A percentile compares a stretch with the other conserved stretches of the same genome.
Conservation (phyloP, 2,329 filamentous ascomycete genomes). For the Xylaria sp. region DNA sequence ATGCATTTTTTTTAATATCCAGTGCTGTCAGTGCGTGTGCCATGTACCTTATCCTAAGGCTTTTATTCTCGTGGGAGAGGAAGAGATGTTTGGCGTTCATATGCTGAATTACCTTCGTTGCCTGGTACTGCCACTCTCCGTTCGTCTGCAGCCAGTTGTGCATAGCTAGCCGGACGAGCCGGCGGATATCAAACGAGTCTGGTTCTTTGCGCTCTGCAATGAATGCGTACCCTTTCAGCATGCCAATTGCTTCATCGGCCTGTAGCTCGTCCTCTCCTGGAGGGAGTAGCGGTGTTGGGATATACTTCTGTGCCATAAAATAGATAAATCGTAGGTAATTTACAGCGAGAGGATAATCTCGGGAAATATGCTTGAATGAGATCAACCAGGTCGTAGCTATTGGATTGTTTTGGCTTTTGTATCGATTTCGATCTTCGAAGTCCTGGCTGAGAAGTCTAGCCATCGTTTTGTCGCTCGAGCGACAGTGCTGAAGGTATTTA, state of each 20-base stretch:
- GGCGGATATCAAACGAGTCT: conserved; percentile 31
- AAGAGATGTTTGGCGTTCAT: not conserved
- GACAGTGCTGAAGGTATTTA: conserved; percentile 32
- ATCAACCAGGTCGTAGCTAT: conserved; percentile 41
- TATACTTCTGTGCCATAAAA: conserved; percentile 23
- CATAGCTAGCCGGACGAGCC: conserved; percentile 15
- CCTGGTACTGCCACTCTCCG: not conserved
- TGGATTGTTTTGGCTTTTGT: conserved; percentile 31
- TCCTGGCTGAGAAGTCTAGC: conserved; percentile 33
- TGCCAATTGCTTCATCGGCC: conserved; percentile 8
- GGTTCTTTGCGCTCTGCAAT: conserved; percentile 27
- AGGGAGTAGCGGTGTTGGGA: conserved; percentile 9
- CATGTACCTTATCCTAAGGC: conserved; percentile 5
- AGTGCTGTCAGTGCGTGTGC: conserved; percentile 8
- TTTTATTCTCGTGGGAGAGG: not conserved
- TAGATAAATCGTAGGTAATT: conserved; percentile 36
- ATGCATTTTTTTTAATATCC: not conserved
- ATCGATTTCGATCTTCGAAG: conserved; percentile 37
- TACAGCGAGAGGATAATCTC: conserved; percentile 30
- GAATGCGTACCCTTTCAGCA: conserved; percentile 31
- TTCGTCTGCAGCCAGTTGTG: conserved; percentile 13
- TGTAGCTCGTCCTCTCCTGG: not conserved
- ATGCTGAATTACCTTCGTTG: not conserved
- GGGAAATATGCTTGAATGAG: conserved; percentile 37
- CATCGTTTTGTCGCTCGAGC: conserved; percentile 24